Conservation (phyloP, 2,329 filamentous ascomycete species). For the Colletotrichum somersetense region DNA sequence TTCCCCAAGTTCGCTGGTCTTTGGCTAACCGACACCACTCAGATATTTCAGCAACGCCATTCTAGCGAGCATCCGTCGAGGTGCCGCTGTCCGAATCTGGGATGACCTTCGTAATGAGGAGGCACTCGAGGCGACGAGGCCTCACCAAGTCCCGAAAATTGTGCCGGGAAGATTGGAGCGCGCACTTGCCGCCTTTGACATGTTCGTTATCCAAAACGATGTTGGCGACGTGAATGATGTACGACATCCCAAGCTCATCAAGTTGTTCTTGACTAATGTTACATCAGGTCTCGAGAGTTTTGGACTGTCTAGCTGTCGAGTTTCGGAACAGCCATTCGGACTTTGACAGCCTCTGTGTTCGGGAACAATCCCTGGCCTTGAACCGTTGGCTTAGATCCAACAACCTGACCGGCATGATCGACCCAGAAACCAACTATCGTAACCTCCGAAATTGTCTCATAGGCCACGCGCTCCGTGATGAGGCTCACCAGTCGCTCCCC, state of each 20-base stretch:
- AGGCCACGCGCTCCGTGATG: conserved; percentile 80
- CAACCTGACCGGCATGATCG: conserved; percentile 78
- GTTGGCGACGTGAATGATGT: conserved; percentile 82
- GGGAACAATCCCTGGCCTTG: conserved; percentile 76
- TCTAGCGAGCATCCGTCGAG: conserved; percentile 84
- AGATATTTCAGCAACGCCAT: conserved; percentile 82
- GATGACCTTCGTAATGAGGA: conserved; percentile 56
- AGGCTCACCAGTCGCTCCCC: conserved; percentile 83
- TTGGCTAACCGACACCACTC: conserved; percentile 36
- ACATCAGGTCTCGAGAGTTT: conserved; percentile 67
- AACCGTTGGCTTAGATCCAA: conserved; percentile 76
- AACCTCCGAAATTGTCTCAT: conserved; percentile 90
- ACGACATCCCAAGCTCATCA: conserved; percentile 46
- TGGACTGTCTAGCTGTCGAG: conserved; percentile 72
- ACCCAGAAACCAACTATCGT: conserved; percentile 76
- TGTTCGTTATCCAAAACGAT: conserved; percentile 84
- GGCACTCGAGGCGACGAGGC: conserved; percentile 5
- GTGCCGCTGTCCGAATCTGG: conserved; percentile 85
- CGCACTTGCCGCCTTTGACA: conserved; percentile 85
- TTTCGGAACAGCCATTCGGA: conserved; percentile 67
- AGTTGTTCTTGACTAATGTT: conserved; percentile 38
- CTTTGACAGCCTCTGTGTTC: conserved; percentile 69
- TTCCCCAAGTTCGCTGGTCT: background rate
- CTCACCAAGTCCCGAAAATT: conserved; percentile 6
- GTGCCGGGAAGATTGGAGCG: conserved; percentile 68